Evolutionary conservation across 73 alveolate species (phyloP).

Genomic region (Symbiodinium pilosum): DNA sequence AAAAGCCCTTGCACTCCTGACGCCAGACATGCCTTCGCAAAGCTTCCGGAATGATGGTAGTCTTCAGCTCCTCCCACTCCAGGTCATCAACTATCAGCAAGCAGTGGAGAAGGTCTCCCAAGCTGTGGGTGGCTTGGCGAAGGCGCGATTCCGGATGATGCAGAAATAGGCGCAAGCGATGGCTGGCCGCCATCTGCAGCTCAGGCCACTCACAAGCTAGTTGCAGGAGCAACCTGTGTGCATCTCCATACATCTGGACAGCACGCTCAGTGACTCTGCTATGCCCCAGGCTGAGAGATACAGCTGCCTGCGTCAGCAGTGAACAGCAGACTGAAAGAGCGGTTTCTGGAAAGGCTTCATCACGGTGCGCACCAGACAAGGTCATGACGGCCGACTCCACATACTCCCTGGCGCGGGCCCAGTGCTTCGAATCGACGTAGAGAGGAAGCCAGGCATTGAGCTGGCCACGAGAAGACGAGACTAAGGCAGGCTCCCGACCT

Average conservation of each 20-base stretch:
- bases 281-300: not conserved
- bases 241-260: conserved; percentile 8
- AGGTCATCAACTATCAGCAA: not conserved
- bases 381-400: not conserved
- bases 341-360: not conserved
- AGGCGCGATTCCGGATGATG: not conserved
- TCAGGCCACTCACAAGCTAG: conserved; percentile 16
- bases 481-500: not conserved
- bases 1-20: not conserved
- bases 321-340: not conserved
- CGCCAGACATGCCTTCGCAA: conserved; percentile 13
- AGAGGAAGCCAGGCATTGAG: conserved; percentile 3
- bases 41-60: not conserved
- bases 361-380: not conserved
- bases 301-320: not conserved
- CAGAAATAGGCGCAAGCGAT: not conserved
- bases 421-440: not conserved
- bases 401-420: not conserved
- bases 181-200: not conserved
- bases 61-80: not conserved
- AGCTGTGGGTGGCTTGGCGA: not conserved
- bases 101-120: not conserved
- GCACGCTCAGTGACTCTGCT: not conserved
- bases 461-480: conserved; percentile 13
- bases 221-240: conserved; percentile 6